Conservation (phyloP, 768 basidiomycete genomes). For the Termitomyces sp. region DNA sequence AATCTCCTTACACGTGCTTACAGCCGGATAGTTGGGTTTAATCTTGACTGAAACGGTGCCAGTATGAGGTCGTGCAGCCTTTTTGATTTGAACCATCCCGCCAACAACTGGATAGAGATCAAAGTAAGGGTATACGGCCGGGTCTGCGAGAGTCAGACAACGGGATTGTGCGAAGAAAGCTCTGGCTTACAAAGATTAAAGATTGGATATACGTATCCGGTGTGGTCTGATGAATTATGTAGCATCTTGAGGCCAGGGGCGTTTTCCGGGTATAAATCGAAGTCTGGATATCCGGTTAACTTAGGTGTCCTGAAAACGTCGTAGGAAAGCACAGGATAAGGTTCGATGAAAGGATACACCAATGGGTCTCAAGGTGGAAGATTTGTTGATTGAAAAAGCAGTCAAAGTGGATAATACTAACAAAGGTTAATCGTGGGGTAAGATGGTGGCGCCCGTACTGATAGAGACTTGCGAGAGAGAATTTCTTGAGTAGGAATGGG, state of each 20-base stretch:
- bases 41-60: constrained; percentile 3
- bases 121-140: constrained; percentile 38
- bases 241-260: background rate
- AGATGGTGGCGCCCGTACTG: constrained; percentile 2
- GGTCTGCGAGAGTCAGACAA: constrained; percentile 9
- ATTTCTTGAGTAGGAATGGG: background rate
- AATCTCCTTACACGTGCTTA: constrained; percentile 20
- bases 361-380: constrained; percentile 11
- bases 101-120: constrained; percentile 34
- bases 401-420: background rate
- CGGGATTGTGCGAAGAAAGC: background rate
- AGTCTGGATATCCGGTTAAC: background rate
- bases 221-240: background rate
- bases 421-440: constrained; percentile 19
- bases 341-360: constrained; percentile 16
- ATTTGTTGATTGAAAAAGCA: background rate
- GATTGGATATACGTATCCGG: constrained; percentile 4
- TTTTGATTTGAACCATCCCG: background rate
- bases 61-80: background rate
- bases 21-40: constrained; percentile 19
- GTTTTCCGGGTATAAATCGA: background rate
- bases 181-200: constrained; percentile 11
- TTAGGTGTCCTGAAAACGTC: background rate
- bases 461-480: background rate
- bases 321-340: constrained; percentile 15